Evolutionary conservation across 2,329 filamentous ascomycete species (phyloP), one percentile per base, ranked within the genome.

Genomic region (Trichoderma endophyticum): DNA sequence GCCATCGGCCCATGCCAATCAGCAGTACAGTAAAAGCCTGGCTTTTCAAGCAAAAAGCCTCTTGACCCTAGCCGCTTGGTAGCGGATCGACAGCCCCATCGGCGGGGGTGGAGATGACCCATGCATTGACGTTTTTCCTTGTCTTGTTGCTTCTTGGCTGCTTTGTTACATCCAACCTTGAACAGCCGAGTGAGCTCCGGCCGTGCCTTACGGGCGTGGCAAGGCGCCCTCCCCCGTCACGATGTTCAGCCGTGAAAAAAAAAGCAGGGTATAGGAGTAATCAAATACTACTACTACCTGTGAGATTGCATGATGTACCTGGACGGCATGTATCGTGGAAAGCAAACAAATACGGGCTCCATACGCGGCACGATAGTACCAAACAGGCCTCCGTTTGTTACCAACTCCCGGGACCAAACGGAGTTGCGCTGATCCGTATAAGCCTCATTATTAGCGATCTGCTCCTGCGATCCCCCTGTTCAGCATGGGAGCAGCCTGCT

Each of bases 61-160:
- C 57, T 43, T 43, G 24, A 67, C 24, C 64, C 54, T 48, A 60
- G 39, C 54, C 26, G 54, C 65, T 24, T 68, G 54, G 65, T 61
- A 61, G 56, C 66, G 56, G 66, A 69, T 69, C 66, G 66, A 60
- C 66, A 43, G 65, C 54, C 39, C 54, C 65, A 69, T 69, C 66
- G 56, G 66, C 66, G 66, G 66, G 56, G 66, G 66, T 61, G 66
- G 66, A 69, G 66, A 30, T 54, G 56, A n/a, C 48, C 48, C 21
- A 39, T 54, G 30, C 21, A 39, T 28, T 56, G 51, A 32, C 43
- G n/a, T n/a, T 56, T 15, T 56, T 26, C 30, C 32, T 21, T n/a
- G 48, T 51, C 63, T 34, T 34, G n/a, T 56, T 56, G 28, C 51
- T 15, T 34, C 36, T 63, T 56, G 48, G 48, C 43, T 15, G 15